Percentiles rank a stretch among this genome's conserved stretches.
These are phyloP conservation scores for Calocera cornea DNA, from an alignment of 768 basidiomycete genomes.

Conservation along the genomic window DNA sequence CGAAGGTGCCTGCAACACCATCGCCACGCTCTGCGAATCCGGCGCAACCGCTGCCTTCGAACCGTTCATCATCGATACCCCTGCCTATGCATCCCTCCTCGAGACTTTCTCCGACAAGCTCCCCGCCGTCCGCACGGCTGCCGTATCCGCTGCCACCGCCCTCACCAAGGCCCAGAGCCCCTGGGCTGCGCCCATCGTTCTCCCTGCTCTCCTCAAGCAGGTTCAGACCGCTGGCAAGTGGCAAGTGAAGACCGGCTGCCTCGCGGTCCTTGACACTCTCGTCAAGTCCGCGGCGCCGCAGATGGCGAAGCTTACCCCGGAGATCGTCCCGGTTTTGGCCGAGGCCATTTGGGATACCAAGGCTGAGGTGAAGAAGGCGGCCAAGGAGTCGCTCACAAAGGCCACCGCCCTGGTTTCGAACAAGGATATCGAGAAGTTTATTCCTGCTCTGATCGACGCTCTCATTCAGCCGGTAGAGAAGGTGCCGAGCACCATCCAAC, in stretches of 20 bases:
- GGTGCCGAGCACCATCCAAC: constrained; percentile 85
- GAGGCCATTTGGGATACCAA: constrained; percentile 99
- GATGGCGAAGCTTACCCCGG: constrained; percentile 79
- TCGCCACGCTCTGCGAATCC: constrained; percentile 48
- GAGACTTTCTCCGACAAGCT: constrained; percentile 93
- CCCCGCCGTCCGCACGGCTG: constrained; percentile 71
- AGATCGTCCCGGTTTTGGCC: constrained; percentile 84
- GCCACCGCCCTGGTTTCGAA: constrained; percentile 89
- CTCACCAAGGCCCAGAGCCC: constrained; percentile 71
- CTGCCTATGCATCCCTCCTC: constrained; percentile 59
- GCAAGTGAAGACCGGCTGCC: constrained; percentile 86
- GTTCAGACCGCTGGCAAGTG: constrained; percentile 95
- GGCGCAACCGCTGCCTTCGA: constrained; percentile 74
- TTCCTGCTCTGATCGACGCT: constrained; percentile 94
- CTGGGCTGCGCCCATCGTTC: constrained; percentile 71
- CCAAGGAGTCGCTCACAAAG: constrained; percentile 87
- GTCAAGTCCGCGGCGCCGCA: constrained; percentile 69
- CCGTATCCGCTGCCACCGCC: constrained; percentile 66
- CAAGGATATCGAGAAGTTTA: constrained; percentile 76
- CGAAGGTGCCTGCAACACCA: constrained; percentile 69
- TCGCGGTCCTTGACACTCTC: constrained; percentile 73
- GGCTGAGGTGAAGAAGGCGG: constrained; percentile 96
- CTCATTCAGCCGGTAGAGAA: constrained; percentile 99
- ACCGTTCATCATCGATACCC: constrained; percentile 70
- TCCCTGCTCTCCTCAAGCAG: constrained; percentile 79